Conservation (phyloP, 1,284 basidiomycete species). For the Heterobasidion occidentale region DNA sequence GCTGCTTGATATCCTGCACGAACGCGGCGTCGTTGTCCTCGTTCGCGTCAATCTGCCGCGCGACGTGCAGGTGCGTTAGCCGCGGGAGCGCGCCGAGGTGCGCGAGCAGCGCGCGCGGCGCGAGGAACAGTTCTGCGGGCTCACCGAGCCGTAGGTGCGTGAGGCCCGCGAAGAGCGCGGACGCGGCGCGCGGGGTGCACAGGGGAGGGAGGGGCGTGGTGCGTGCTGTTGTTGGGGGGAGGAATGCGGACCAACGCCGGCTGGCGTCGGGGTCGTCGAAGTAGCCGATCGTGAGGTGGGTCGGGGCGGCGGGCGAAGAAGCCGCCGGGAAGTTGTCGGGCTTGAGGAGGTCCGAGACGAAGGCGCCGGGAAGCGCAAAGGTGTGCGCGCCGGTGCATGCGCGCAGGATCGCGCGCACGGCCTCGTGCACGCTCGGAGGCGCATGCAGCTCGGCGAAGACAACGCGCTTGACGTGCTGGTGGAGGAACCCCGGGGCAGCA, state of each 20-base stretch:
- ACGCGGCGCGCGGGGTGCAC: background rate
- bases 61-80: slow-evolving; percentile 32
- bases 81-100: slow-evolving; percentile 24
- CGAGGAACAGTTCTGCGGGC: slow-evolving; percentile 28
- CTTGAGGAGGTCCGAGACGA: slow-evolving; percentile 3
- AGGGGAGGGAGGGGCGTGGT: too few species aligned
- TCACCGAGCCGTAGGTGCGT: slow-evolving; percentile 33
- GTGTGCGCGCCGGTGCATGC: slow-evolving; percentile 3
- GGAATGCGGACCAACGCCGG: background rate
- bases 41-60: slow-evolving; percentile 32
- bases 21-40: slow-evolving; percentile 34
- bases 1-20: slow-evolving; percentile 21
- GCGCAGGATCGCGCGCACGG: slow-evolving; percentile 1
- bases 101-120: slow-evolving; percentile 26
- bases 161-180: slow-evolving; percentile 9
- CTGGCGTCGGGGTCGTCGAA: background rate
- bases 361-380: slow-evolving; percentile 8
- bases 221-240: background rate
- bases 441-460: slow-evolving; percentile 19
- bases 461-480: slow-evolving; percentile 25
- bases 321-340: background rate
- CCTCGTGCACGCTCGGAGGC: background rate
- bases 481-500: slow-evolving; percentile 21
- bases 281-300: slow-evolving; percentile 1
- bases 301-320: slow-evolving; percentile 8